Evolutionary conservation across 83 land plant genomes (phyloP), one percentile per base, ranked within the genome.

Genomic region (Picea abies): DNA sequence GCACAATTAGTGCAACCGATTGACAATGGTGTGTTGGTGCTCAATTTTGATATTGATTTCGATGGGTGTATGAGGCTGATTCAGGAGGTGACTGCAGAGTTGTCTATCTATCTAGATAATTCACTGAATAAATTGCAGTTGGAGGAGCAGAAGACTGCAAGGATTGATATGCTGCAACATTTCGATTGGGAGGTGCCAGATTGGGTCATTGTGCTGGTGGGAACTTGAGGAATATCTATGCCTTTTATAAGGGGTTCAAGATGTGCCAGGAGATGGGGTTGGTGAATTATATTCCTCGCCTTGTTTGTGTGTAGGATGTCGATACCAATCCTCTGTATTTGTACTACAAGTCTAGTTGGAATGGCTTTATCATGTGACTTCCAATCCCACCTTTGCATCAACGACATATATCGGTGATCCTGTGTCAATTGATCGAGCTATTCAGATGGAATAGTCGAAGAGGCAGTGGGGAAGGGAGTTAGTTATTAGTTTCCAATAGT

Each of bases 331-430:
- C 94, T 2, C 85, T 92, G 10, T 92, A 90, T 66, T 81, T 86
- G 29, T 17, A 89, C 72, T 92, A 87, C 69, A 88, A 90, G 71
- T 84, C 94, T 0, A 91, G 93, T 29, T 29, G 29, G 29, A 29
- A 29, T 29, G 29, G 29, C 29, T 29, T 29, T 29, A 29, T 29
- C 29, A 29, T 29, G 29, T 29, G 29, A 87, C 68, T 71, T 91
- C 94, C 0, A 81, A 37, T 44, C 37, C 86, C 0, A 92, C 94
- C 0, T 92, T 90, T 85, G 93, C 94, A 0, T 88, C 91, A 63
- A 93, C 94, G 8, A 92, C 90, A 44, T 93, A 92, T 84, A 92
- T 92, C 79, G 94, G 94, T 11, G 94, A 92, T 69, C 94, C 93
- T 17, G 94, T 92, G 60, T 90, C 92, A 0, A 90, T 92, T 9